Evolutionary conservation across 2,329 filamentous ascomycete species (phyloP), one percentile per base, ranked within the genome.

Genomic region (Fusarium albosuccineum): DNA sequence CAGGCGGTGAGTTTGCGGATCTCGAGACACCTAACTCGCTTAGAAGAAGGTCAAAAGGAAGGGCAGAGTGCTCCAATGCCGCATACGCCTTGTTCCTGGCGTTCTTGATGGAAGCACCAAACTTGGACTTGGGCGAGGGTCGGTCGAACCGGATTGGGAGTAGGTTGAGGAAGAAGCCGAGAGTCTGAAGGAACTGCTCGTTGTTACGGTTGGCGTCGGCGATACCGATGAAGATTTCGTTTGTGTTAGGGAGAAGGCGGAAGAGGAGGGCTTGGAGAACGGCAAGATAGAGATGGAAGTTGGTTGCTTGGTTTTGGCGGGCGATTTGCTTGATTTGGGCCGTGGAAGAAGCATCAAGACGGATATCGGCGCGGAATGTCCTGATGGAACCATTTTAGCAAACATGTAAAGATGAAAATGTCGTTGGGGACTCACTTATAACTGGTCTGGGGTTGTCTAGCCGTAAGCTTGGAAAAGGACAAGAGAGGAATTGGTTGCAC

Each of bases 91-190:
- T 50, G 0, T 48, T 36, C 16, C 49, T 33, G 22, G 48, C 41
- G 2, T 44, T 14, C 5, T 9, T 11, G 22, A 30, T 46, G 14
- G 37, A 33, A 9, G 26, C 30, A 16, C 45, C 17, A 3, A 37
- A 22, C 48, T 3, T 16, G 22, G 13, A 34, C 14, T 4, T 9
- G 11, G 4, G 30, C 17, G 3, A 3, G 6, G 6, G 22, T 17
- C 45, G 10, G 26, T 29, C 6, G 11, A 50, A 50, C 6, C 50
- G 60, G 1, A 63, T 7, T 6, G 57, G 50, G 2, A 63, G 50
- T 1, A 62, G 33, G 17, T 63, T 63, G 3, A 63, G 7, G 7
- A 63, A 63, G 30, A 50, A 61, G 8, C 60, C 60, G 4, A 62
- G n/a, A 3, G 37, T 63, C 1, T 27, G 8, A 6, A 39, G 14